phyloP scores from a whole-genome alignment of 1,139 yeast species.

The Suhomyces chickasaworum region DNA sequence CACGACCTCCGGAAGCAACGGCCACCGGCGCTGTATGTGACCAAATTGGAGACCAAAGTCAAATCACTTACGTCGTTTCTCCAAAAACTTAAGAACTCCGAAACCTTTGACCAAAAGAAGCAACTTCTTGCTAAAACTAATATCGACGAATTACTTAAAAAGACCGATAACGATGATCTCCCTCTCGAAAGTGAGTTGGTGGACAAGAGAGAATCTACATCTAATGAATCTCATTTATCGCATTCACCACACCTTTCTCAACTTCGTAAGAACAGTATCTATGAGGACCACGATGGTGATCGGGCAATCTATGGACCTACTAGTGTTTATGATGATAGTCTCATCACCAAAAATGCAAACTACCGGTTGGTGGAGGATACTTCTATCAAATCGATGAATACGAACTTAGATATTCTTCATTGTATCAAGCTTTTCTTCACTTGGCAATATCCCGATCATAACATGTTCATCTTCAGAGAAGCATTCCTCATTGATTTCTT shows the following conservation, averaged over 20 bases:
- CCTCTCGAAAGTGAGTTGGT: slow-evolving; percentile 1
- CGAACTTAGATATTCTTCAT: slow-evolving; percentile 46
- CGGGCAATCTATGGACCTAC: slow-evolving; percentile 52
- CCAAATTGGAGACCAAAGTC: slow-evolving; percentile 35
- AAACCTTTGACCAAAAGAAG: slow-evolving; percentile 25
- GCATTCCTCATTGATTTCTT: slow-evolving; percentile 63
- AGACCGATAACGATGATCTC: slow-evolving; percentile 10
- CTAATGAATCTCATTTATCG: background rate
- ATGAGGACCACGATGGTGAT: slow-evolving; percentile 16
- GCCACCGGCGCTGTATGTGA: slow-evolving; percentile 53
- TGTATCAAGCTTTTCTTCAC: slow-evolving; percentile 59
- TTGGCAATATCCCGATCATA: slow-evolving; percentile 68
- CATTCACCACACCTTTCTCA: background rate
- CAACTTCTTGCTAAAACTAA: slow-evolving; percentile 11
- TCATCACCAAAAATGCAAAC: slow-evolving; percentile 26
- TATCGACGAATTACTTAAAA: slow-evolving; percentile 11
- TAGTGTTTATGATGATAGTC: slow-evolving; percentile 46
- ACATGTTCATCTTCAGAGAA: slow-evolving; percentile 63
- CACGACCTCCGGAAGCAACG: slow-evolving; percentile 57
- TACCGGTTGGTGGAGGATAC: slow-evolving; percentile 25
- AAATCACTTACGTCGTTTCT: slow-evolving; percentile 28
- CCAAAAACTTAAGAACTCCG: slow-evolving; percentile 25
- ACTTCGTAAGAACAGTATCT: slow-evolving; percentile 5
- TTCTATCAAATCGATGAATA: slow-evolving; percentile 31
- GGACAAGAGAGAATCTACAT: background rate